These are phyloP conservation scores for Bondarzewia mesenterica DNA, from an alignment of 1,284 basidiomycete genomes.

Conservation along the genomic window DNA sequence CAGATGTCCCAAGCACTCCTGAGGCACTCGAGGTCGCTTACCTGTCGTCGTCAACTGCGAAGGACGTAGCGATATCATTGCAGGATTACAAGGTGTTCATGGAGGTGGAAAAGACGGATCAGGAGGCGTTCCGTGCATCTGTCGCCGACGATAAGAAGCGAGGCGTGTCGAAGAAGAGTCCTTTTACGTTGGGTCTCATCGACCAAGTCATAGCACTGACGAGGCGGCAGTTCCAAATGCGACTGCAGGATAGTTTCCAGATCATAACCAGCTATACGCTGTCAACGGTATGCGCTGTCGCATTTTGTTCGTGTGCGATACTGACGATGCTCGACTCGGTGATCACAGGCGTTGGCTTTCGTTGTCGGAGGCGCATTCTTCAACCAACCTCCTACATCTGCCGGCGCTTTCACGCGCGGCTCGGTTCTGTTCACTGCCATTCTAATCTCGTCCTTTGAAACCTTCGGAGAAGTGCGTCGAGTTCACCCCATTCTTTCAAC, in stretches of 20 bases:
- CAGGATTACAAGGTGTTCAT: constrained; percentile 62
- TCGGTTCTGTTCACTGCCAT: constrained; percentile 74
- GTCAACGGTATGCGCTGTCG: constrained; percentile 40
- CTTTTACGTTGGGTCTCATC: constrained; percentile 78
- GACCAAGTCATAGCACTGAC: constrained; percentile 71
- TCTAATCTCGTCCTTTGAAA: constrained; percentile 68
- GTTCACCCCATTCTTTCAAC: background rate
- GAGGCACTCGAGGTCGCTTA: constrained; percentile 69
- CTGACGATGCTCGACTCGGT: too few relatives aligned
- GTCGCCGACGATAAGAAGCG: constrained; percentile 77
- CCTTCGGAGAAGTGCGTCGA: constrained; percentile 58
- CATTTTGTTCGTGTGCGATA: too few relatives aligned
- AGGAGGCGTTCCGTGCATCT: constrained; percentile 71
- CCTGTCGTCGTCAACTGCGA: constrained; percentile 42
- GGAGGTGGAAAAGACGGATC: constrained; percentile 55
- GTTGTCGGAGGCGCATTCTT: constrained; percentile 74
- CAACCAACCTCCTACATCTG: constrained; percentile 64
- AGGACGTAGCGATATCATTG: constrained; percentile 41
- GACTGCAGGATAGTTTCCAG: constrained; percentile 79
- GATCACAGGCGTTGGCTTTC: constrained; percentile 52
- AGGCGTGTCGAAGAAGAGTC: constrained; percentile 78
- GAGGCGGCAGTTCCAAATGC: constrained; percentile 70
- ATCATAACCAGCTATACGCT: constrained; percentile 64
- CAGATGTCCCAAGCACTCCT: constrained; percentile 67
- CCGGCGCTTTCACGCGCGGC: constrained; percentile 86